Base-by-base conservation (phyloP, 352 stramenopile genomes). In the Pythium volutum region DNA sequence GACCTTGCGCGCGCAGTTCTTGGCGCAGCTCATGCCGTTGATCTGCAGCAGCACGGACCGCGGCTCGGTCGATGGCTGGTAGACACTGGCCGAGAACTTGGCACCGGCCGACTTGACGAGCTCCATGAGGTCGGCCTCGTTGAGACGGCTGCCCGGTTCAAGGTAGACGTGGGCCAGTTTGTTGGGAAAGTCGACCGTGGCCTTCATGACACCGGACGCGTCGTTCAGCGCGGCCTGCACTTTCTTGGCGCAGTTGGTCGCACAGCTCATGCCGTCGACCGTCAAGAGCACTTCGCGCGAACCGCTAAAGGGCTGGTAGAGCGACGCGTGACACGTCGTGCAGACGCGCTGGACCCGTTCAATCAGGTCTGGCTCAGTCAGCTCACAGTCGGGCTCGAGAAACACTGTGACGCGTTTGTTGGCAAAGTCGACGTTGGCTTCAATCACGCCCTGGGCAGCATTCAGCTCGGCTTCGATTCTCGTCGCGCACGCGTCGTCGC, bases 1-100 rank as follows among this genome's bases (percentile, higher is more conserved):
- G 9, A 96, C 68, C 55, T 93, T 96, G 7, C 77, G 69, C 16
- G 82, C 81, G 38, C 85, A 93, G 41, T 91, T 91, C 56, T 89
- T 91, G 16, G 78, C 79, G 52, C 84, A 93, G 46, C 75, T 90
- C 87, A 96, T 93, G 20, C 85, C 87, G 5, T 77, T 71, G 16
- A 96, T 64, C 20, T 76, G 55, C 14, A 96, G 62, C 18, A 78
- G 42, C 46, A 93, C 72, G 4, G 70, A 83, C 20, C 76, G 79
- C 16, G 79, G 73, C 20, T 74, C 69, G 3, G 49, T 58, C 15
- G 67, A 66, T 22, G 81, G 77, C 4, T 73, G 69, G 16, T 71
- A 73, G 2, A 88, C 47, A 12, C 66, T 77, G 23, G 84, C 84
- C 7, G 68, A 74, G 48, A 92, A 93, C 64, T 92, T 91, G 36